Evolutionary conservation across 2,329 filamentous ascomycete genomes (phyloP).

Genomic region (Colletotrichum australisinense): DNA sequence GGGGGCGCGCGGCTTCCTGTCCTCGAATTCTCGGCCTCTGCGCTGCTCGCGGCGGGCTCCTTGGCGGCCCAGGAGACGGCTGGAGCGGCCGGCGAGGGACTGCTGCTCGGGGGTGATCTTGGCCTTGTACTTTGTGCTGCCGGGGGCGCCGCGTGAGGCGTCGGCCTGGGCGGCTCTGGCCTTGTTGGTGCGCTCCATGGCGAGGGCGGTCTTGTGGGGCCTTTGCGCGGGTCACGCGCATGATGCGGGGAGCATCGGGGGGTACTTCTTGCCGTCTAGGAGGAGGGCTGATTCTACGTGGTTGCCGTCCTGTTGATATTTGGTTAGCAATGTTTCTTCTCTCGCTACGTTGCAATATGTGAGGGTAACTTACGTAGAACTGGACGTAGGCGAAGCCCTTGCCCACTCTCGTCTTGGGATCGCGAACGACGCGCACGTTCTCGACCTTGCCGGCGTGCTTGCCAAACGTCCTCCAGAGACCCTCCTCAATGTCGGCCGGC

Average conservation of each 20-base stretch:
- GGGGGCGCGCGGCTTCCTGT: conserved; percentile 35
- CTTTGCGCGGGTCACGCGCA: conserved; percentile 90
- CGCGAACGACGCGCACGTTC: conserved; percentile 91
- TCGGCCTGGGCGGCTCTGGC: conserved; percentile 42
- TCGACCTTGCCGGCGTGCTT: conserved; percentile 84
- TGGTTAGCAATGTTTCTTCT: conserved; percentile 27
- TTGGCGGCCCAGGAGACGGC: conserved; percentile 78
- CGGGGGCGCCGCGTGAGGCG: conserved; percentile 36
- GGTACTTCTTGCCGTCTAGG: conserved; percentile 90
- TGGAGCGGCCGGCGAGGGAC: conserved; percentile 78
- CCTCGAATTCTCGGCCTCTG: conserved; percentile 36
- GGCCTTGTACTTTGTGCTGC: conserved; percentile 69
- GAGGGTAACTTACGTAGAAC: conserved; percentile 71
- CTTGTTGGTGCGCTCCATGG: conserved; percentile 61
- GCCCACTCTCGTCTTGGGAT: conserved; percentile 89
- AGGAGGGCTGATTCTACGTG: conserved; percentile 91
- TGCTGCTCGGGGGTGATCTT: conserved; percentile 78
- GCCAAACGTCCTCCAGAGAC: conserved; percentile 85
- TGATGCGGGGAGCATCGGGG: conserved; percentile 87
- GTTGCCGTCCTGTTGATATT: conserved; percentile 73
- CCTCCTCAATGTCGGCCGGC: conserved; percentile 91
- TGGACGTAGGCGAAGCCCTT: conserved; percentile 99
- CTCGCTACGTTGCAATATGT: neutral
- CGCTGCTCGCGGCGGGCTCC: conserved; percentile 61
- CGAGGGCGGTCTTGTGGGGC: conserved; percentile 71